Base-by-base conservation (phyloP, 2,329 filamentous ascomycete genomes). In the Didymella pinodella region DNA sequence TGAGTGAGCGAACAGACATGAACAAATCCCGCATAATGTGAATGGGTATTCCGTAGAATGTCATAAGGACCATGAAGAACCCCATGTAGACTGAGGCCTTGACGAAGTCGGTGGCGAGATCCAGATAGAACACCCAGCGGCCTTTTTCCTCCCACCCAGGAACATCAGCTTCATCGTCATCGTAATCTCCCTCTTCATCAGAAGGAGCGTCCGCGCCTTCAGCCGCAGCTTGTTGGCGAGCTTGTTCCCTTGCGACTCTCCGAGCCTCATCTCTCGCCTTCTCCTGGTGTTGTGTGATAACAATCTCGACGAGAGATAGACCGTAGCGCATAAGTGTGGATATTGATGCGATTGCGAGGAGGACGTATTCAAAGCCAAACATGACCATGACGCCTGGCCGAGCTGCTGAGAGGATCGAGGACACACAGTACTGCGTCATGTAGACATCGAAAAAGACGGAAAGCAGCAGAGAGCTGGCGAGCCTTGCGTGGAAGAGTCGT, bases 311-410 rank as follows among this genome's bases (percentile, higher is more conserved):
- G 43, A 97, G 78, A 3, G 90, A 91, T 49, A 98, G 85, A 20
- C 85, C 77, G 77, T 99, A 99, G 59, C 93, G 88, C 54, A 88
- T 82, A 2, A 86, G 84, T 0, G 93, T 97, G 47, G 94, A 93
- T 51, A 88, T 82, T 0, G 94, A 96, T 50, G 88, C 89, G 10
- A 96, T 89, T 2, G 88, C 84, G 60, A 98, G 81, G 43, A 99
- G 88, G 36, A 94, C 93, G 73, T 98, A 98, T 77, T 99, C 95
- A 69, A 99, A 99, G 6, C 96, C 88, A 72, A 99, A 99, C 93
- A 99, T 98, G 63, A 99, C 93, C 93, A 98, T 99, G 91, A 99
- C 98, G 59, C 96, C 95, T 0, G 94, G 93, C n/a, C 90, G 85
- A 2, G 94, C 92, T 74, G 96, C 89, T 57, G 91, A 88, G 48